phyloP scores from a whole-genome alignment of 495 filamentous ascomycete genomes.

The Bacidia rubella region DNA sequence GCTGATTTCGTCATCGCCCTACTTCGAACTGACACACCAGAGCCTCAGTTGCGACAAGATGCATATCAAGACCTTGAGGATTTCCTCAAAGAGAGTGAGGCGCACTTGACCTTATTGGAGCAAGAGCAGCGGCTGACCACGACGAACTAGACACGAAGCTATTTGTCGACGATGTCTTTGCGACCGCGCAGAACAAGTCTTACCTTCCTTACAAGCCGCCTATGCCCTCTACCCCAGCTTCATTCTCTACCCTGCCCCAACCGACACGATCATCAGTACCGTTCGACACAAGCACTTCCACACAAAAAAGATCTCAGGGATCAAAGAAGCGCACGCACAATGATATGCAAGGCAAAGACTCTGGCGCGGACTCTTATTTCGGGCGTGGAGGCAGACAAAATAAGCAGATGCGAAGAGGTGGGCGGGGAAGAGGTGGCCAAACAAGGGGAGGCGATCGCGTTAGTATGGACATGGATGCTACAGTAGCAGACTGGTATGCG shows the following conservation, averaged over 20 bases:
- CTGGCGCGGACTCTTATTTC: slow-evolving; percentile 30
- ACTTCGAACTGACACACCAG: slow-evolving; percentile 62
- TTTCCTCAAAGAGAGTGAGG: slow-evolving; percentile 70
- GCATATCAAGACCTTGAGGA: slow-evolving; percentile 73
- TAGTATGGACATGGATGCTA: slow-evolving; percentile 7
- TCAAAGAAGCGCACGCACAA: slow-evolving; percentile 47
- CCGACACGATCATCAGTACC: slow-evolving; percentile 30
- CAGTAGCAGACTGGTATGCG: neutral
- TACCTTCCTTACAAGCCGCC: slow-evolving; percentile 42
- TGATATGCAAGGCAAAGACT: slow-evolving; percentile 42
- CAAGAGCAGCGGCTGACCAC: neutral
- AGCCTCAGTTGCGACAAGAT: slow-evolving; percentile 56
- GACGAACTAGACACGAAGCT: slow-evolving; percentile 42
- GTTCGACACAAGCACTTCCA: slow-evolving; percentile 16
- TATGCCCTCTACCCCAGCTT: slow-evolving; percentile 20
- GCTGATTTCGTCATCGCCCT: slow-evolving; percentile 94
- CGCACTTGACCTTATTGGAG: neutral
- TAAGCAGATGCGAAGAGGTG: slow-evolving; percentile 65
- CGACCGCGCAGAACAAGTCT: slow-evolving; percentile 49
- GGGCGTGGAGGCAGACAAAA: slow-evolving; percentile 37
- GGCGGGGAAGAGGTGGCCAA: slow-evolving; percentile 38
- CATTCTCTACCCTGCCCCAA: slow-evolving; percentile 14
- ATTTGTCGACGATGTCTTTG: slow-evolving; percentile 82
- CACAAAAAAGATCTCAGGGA: slow-evolving; percentile 10
- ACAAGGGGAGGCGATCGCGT: slow-evolving; percentile 21